phyloP scores from a whole-genome alignment of 768 basidiomycete genomes.

The Gymnopilus junonius region DNA sequence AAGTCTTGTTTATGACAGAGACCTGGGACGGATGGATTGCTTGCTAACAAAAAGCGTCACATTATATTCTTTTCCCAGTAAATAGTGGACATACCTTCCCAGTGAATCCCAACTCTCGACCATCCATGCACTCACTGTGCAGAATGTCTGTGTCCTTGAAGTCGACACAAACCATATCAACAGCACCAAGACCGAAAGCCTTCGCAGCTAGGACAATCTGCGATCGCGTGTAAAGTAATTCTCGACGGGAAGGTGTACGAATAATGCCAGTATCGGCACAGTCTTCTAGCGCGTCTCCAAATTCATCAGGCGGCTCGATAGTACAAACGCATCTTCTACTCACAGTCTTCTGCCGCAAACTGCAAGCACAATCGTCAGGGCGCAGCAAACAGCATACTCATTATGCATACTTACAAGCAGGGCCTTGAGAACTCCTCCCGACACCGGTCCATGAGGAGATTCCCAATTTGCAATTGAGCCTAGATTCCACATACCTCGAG shows the following conservation, averaged over 20 bases:
- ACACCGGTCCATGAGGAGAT: conserved; percentile 47
- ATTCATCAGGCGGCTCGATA: neutral
- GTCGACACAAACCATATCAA: conserved; percentile 95
- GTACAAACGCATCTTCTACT: conserved; percentile 21
- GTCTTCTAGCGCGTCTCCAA: conserved; percentile 46
- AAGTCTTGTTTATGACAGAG: conserved; percentile 74
- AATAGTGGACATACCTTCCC: conserved; percentile 68
- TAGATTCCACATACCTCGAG: conserved; percentile 67
- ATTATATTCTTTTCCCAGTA: neutral
- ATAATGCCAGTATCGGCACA: conserved; percentile 89
- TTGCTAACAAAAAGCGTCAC: conserved; percentile 59
- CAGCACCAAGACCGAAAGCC: conserved; percentile 81
- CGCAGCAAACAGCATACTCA: neutral
- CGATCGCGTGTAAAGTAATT: conserved; percentile 84
- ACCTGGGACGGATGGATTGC: conserved; percentile 92
- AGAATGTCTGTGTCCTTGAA: conserved; percentile 76
- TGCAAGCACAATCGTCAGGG: conserved; percentile 30
- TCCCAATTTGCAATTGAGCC: conserved; percentile 75
- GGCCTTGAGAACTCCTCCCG: conserved; percentile 61
- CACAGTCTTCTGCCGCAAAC: conserved; percentile 97
- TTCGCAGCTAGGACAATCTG: conserved; percentile 82
- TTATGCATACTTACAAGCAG: conserved; percentile 57
- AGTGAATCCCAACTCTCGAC: conserved; percentile 82
- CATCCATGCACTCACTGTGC: conserved; percentile 78
- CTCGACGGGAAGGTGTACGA: conserved; percentile 72